Evolutionary conservation across 768 basidiomycete genomes (phyloP), one percentile per base, ranked within the genome.

Genomic region (Macrolepiota albuminosa): DNA sequence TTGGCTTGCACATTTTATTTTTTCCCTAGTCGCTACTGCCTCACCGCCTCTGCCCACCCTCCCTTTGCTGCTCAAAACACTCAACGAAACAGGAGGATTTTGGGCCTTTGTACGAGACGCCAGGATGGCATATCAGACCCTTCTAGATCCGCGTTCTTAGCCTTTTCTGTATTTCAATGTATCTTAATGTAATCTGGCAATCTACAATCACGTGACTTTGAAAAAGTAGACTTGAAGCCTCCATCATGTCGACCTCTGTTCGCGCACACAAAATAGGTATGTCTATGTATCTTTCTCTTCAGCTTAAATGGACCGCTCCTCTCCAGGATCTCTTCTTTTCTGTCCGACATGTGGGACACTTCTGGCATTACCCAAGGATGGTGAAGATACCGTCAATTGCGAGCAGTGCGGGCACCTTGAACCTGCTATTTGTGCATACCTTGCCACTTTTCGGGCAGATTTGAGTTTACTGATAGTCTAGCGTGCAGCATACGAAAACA

Each of bases 311-410:
- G 2, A 40, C 3, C 8, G 2, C 7, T 5, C 2, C 13, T 1
- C 24, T 9, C 8, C 40, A 89, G 97, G 96, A 55, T 95, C 95
- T 1, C 79, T 98, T 29, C 78, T 98, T 43, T 98, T 99, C 75
- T 99, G 97, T 75, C 93, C 93, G 1, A 80, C 85, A 60, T 99
- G 97, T 65, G 94, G 94, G 14, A 96, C 93, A 1, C 78, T 99
- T 40, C 86, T 98, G 14, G 84, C 87, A 63, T 74, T 94, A 24
- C 97, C 97, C 0, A 76, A 77, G 66, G 88, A 87, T 48, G 85
- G 87, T 47, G 87, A 93, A 65, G 78, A 80, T 50, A 76, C 76
- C n/a, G 88, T 98, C 34, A 76, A 72, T 4, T 99, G 97, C 75
- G 91, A 93, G 70, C 93, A 95, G 69, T 99, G 96, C 71, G 84